Conservation (phyloP, 1,284 basidiomycete species). For the Tilletia caries region DNA sequence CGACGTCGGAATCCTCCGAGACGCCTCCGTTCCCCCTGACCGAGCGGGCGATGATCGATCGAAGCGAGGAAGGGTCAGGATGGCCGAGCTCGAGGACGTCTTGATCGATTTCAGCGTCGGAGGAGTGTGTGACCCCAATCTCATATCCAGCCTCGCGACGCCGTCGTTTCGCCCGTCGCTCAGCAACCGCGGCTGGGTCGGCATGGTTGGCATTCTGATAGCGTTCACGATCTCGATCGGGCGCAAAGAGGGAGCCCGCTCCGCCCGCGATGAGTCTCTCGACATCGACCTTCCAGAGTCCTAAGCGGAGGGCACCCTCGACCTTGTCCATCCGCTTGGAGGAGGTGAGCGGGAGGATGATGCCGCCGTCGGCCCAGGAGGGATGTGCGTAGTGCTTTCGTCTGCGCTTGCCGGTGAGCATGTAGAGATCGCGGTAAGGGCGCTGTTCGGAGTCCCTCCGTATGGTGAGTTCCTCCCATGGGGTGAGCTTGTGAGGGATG, state of each 20-base stretch:
- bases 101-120: not conserved
- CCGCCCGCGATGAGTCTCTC: not conserved
- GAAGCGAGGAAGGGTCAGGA: not conserved
- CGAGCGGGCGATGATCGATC: not conserved
- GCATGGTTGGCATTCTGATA: not conserved
- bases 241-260: not conserved
- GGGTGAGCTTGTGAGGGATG: slow-evolving; percentile 9
- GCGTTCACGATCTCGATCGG: not conserved
- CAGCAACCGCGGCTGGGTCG: not conserved
- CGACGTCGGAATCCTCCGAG: not conserved
- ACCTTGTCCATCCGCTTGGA: not conserved
- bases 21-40: not conserved
- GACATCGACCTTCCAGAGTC: not conserved
- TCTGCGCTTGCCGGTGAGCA: slow-evolving; percentile 7
- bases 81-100: not conserved
- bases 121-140: not conserved
- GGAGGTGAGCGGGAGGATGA: not conserved
- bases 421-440: not conserved
- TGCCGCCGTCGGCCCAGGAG: slow-evolving; percentile 3
- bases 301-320: not conserved
- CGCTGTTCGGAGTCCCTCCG: not conserved
- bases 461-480: slow-evolving; percentile 8
- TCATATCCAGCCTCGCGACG: not conserved
- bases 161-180: not conserved
- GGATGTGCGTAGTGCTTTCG: not conserved